Evolutionary conservation across 1,139 yeast genomes (phyloP).

Genomic region (Oligophagozyma castellii): DNA sequence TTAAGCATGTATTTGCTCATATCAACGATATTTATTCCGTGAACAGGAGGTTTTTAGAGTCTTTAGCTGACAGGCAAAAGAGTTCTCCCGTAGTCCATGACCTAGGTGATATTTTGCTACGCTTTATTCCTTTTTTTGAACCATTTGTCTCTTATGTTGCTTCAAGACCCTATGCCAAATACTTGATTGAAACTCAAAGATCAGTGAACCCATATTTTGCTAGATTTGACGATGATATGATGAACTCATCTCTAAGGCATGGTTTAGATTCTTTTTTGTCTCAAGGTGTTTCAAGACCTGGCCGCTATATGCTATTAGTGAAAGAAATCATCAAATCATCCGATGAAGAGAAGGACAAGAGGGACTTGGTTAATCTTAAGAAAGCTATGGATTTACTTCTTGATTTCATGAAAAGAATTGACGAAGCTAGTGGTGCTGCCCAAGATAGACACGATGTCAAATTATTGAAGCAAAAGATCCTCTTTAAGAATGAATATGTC

Average conservation of each 20-base stretch:
- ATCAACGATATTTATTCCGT: slow-evolving; percentile 77
- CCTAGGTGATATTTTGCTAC: slow-evolving; percentile 77
- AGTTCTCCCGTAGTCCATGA: slow-evolving; percentile 73
- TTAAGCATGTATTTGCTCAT: slow-evolving; percentile 83
- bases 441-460: slow-evolving; percentile 86
- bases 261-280: slow-evolving; percentile 88
- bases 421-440: slow-evolving; percentile 85
- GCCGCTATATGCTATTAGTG: slow-evolving; percentile 77
- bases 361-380: slow-evolving; percentile 57
- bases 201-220: slow-evolving; percentile 83
- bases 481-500: slow-evolving; percentile 75
- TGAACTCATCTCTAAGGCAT: slow-evolving; percentile 70
- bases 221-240: slow-evolving; percentile 81
- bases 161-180: slow-evolving; percentile 90
- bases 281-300: slow-evolving; percentile 93
- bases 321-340: slow-evolving; percentile 78
- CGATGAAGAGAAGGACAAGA: slow-evolving; percentile 29
- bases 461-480: slow-evolving; percentile 64
- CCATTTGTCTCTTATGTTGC: slow-evolving; percentile 91
- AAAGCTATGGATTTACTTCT: slow-evolving; percentile 68
- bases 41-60: slow-evolving; percentile 76
- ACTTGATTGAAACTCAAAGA: slow-evolving; percentile 90
- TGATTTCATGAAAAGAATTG: slow-evolving; percentile 65
- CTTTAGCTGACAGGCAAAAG: slow-evolving; percentile 79
- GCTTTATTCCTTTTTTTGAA: slow-evolving; percentile 74